Evolutionary conservation across 2,329 filamentous ascomycete genomes (phyloP), one percentile per base, ranked within the genome.

Genomic region (Epichloe sibirici): DNA sequence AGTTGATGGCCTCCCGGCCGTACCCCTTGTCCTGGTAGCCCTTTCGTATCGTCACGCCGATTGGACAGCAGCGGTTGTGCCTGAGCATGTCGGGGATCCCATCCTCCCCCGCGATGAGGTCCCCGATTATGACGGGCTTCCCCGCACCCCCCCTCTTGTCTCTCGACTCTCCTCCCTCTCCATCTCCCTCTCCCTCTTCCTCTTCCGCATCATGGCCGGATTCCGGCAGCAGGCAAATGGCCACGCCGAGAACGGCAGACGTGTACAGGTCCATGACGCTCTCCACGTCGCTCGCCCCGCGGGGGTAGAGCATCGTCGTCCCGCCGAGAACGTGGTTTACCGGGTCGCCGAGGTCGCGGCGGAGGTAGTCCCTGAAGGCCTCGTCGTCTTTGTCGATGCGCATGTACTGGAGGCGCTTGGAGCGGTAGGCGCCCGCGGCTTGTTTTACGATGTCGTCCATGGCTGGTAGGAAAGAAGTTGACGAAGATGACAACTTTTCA

Each of bases 1-100:
- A 78, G 28, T 64, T 62, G 43, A 77, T 71, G 0, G 71, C 70
- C 57, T 77, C 74, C 5, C 57, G 58, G 1, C 74, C 74, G 51
- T 76, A 77, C 0, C 75, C 73, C 23, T 65, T 57, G 0, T 64
- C 62, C 51, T 73, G 69, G 49, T 67, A 66, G 0, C 52, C 9
- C 0, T 62, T 57, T 2, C 66, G 56, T 5, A 76, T 62, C 0
- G 61, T 58, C n/a, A 75, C 61, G 0, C 65, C 69, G 8, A 76
- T 61, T 4, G 40, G n/a, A 38, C 11, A 38, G 35, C 25, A 25
- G 25, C 25, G 25, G 25, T 25, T 25, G 25, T 25, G 25, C 25
- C 25, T 25, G 25, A 25, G 25, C 25, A 25, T 1, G 25, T 25
- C 25, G 25, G 25, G 25, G 25, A 25, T 25, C 25, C 25, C 25